Conservation (phyloP, 495 filamentous ascomycete species). For the Acidomyces sp. region DNA sequence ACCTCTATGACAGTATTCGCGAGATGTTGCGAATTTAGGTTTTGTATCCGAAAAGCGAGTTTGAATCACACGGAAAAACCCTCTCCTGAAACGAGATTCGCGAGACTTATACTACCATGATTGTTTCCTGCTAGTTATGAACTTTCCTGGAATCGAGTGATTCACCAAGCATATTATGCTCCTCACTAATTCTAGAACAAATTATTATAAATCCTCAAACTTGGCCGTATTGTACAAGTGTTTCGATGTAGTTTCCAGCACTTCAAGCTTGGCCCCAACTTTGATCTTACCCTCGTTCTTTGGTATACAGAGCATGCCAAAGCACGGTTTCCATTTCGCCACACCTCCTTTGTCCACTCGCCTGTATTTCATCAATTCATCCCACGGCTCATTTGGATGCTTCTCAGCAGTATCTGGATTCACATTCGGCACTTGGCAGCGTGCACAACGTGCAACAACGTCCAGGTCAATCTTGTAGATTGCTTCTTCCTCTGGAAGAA, state of each 20-base stretch:
- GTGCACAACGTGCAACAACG: conserved; percentile 27
- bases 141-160: no score
- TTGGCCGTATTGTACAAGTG: conserved; percentile 22
- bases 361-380: conserved; percentile 30
- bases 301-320: conserved; percentile 33
- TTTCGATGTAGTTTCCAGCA: conserved; percentile 35
- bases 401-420: conserved; percentile 31
- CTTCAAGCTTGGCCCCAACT: conserved; percentile 43
- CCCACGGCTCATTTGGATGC: conserved; percentile 31
- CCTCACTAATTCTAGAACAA: no score
- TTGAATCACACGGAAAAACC: no score
- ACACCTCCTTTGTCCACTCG: conserved; percentile 26
- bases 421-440: conserved; percentile 33
- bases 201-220: conserved; percentile 19
- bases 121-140: no score
- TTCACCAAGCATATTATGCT: no score
- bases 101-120: no score
- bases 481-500: conserved; percentile 3
- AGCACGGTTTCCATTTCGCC: conserved; percentile 31
- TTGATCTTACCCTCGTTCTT: conserved; percentile 35
- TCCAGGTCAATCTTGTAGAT: conserved; percentile 30
- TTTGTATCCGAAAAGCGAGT: no score
- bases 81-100: no score
- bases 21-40: no score
- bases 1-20: no score